phyloP scores from a whole-genome alignment of 2,329 filamentous ascomycete genomes.

The Colletotrichum sp. region DNA sequence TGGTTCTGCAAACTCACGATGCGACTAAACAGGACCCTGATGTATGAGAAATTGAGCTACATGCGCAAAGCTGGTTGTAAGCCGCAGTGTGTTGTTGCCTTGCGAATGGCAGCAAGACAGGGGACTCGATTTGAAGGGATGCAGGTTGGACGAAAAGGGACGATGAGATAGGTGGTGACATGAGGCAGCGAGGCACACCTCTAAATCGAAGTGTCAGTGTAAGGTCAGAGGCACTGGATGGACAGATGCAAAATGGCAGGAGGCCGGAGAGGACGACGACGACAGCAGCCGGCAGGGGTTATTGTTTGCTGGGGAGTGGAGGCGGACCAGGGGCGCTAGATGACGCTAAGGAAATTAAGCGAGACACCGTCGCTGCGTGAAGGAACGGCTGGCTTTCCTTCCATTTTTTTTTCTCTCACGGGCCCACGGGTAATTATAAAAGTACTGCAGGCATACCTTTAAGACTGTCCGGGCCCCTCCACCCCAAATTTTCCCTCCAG shows the following conservation, averaged over 20 bases:
- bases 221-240: background rate
- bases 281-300: conserved; percentile 13
- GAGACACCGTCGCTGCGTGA: conserved; percentile 22
- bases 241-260: background rate
- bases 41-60: background rate
- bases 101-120: background rate
- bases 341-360: conserved; percentile 23
- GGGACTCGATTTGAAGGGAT: background rate
- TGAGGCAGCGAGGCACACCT: background rate
- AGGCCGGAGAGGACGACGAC: conserved; percentile 1
- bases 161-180: background rate
- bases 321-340: conserved; percentile 17
- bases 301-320: conserved; percentile 22
- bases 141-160: conserved; percentile 4
- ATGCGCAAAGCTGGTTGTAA: background rate
- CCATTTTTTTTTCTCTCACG: conserved; percentile 22
- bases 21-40: background rate
- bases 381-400: conserved; percentile 23
- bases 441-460: conserved; percentile 23
- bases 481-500: conserved; percentile 23
- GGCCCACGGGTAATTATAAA: conserved; percentile 24
- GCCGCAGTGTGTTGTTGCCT: background rate
- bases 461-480: conserved; percentile 22
- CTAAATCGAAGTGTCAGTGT: background rate
- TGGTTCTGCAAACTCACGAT: background rate